Evolutionary conservation across 495 filamentous ascomycete species (phyloP).

Genomic region (Aspergillus panamensis): DNA sequence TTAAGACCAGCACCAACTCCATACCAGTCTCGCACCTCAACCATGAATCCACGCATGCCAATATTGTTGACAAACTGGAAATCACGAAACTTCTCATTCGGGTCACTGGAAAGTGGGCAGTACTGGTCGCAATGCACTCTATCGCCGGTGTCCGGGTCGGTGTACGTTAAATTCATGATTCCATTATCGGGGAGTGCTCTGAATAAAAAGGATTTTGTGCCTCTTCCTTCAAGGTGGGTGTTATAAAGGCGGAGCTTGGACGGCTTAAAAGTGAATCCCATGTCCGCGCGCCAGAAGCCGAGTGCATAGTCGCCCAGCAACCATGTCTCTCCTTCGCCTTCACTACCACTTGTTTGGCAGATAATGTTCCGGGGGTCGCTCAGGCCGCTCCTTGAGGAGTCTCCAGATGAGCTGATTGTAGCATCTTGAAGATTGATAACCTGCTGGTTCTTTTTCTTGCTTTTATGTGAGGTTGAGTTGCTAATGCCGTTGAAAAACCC

Average conservation of each 20-base stretch:
- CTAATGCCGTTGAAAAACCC: constrained; percentile 90
- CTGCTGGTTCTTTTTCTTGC: constrained; percentile 60
- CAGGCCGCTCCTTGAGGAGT: constrained; percentile 60
- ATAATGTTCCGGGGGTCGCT: constrained; percentile 78
- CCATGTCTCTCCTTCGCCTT: constrained; percentile 75
- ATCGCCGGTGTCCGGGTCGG: constrained; percentile 63
- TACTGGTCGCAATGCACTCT: constrained; percentile 67
- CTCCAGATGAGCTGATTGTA: constrained; percentile 62
- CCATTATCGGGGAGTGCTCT: constrained; percentile 79
- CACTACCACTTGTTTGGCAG: constrained; percentile 65
- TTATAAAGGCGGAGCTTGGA: constrained; percentile 88
- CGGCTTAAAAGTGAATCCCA: constrained; percentile 76
- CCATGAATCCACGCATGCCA: constrained; percentile 82
- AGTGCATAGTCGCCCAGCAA: constrained; percentile 73
- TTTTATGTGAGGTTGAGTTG: constrained; percentile 65
- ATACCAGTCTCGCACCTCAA: constrained; percentile 84
- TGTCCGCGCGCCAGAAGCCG: constrained; percentile 81
- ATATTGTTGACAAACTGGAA: constrained; percentile 85
- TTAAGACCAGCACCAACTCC: constrained; percentile 81
- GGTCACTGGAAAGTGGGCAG: constrained; percentile 73
- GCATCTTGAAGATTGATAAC: constrained; percentile 79
- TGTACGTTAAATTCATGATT: constrained; percentile 95
- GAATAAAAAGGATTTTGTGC: constrained; percentile 81
- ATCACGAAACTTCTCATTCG: constrained; percentile 68
- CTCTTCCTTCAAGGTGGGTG: constrained; percentile 78